phyloP scores from a whole-genome alignment of 2,329 filamentous ascomycete genomes.

The Trichoderma sp. region DNA sequence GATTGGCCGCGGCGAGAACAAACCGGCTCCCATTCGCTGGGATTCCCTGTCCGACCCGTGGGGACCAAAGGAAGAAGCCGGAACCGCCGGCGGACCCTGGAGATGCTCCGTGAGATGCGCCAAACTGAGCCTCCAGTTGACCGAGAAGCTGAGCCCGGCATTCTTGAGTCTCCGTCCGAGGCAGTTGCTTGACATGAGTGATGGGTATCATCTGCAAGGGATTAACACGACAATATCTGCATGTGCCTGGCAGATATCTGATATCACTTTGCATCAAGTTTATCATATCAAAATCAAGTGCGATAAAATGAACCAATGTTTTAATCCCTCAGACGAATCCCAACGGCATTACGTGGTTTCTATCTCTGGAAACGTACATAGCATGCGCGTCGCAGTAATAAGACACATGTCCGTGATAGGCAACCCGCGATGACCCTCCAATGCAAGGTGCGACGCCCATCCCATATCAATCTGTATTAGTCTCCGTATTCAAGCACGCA shows the following conservation, averaged over 20 bases:
- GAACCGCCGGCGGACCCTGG: conserved; percentile 23
- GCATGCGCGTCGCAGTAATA: not conserved
- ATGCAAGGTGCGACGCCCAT: conserved; percentile 2
- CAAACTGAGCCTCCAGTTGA: not conserved
- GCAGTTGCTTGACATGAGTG: not conserved
- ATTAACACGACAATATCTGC: not conserved
- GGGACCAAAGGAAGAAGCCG: conserved; percentile 32
- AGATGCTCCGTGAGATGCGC: not conserved
- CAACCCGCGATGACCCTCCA: not conserved
- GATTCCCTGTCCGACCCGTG: conserved; percentile 26
- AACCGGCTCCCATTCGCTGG: conserved; percentile 30
- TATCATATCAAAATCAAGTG: not conserved
- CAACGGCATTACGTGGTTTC: not conserved
- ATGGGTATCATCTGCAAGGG: not conserved
- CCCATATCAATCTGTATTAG: conserved; percentile 13
- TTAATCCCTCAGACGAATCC: conserved; percentile 5
- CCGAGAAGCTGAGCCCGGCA: conserved; percentile 2
- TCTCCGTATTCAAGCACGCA: not conserved
- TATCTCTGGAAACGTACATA: not conserved
- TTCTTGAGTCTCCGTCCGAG: not conserved
- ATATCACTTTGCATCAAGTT: not conserved
- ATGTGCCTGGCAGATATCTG: not conserved
- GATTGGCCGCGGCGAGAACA: conserved; percentile 33
- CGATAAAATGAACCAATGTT: not conserved
- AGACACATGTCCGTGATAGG: not conserved